Evolutionary conservation across 2,329 filamentous ascomycete genomes (phyloP).

Genomic region (Rutstroemia sp.): DNA sequence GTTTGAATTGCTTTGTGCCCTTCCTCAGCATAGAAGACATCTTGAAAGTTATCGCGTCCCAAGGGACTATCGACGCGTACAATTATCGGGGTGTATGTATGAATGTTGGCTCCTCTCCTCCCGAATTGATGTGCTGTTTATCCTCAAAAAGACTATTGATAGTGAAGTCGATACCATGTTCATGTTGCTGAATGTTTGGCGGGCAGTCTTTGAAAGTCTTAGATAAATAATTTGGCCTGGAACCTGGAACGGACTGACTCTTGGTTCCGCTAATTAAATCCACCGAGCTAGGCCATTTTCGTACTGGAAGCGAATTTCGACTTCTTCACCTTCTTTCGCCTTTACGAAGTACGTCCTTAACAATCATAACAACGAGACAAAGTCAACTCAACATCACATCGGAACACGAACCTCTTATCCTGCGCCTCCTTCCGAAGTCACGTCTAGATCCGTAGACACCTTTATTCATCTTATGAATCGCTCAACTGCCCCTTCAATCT

Average conservation of each 20-base stretch:
- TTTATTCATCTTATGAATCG: conserved; percentile 6
- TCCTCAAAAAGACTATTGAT: neutral
- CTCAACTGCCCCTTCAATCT: conserved; percentile 7
- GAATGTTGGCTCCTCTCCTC: too few relatives aligned
- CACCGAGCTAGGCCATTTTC: neutral
- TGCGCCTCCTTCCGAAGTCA: conserved; percentile 9
- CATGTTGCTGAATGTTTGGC: neutral
- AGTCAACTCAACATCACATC: neutral
- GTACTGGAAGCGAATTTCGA: neutral
- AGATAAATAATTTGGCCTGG: neutral
- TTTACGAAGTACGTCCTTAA: neutral
- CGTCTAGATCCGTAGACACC: neutral
- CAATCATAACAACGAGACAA: conserved; percentile 11
- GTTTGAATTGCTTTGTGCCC: conserved; percentile 44
- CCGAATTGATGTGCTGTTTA: too few relatives aligned
- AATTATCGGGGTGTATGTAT: too few relatives aligned
- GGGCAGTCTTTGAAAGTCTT: neutral
- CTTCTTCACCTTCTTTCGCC: conserved; percentile 2
- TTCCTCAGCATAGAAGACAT: conserved; percentile 11
- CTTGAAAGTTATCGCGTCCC: conserved; percentile 2
- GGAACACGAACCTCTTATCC: neutral
- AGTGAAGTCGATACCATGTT: neutral
- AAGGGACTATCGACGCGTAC: too few relatives aligned
- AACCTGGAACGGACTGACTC: neutral
- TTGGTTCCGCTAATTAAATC: neutral